Evolutionary conservation across 306 rosid species (phyloP), one percentile per base, ranked within the genome.

Genomic region (Lathyrus aphaca): DNA sequence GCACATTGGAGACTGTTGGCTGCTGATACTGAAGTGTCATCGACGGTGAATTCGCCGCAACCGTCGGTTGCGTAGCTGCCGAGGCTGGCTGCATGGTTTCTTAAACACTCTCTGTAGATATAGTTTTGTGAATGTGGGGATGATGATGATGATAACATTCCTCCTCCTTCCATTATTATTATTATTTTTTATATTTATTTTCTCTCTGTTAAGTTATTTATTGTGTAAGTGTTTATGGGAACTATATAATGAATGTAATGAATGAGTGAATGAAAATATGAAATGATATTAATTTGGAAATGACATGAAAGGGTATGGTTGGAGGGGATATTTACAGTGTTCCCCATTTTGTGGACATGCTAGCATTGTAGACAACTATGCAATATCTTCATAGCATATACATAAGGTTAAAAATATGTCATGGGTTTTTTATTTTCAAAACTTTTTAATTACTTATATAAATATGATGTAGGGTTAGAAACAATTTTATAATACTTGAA

Each of bases 61-160:
- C 97, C 97, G 37, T 91, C 96, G 17, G 96, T 91, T 71, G 97
- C 96, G 43, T 91, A 89, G 82, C 97, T 91, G 18, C 97, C 97
- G 0, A 91, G 88, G 45, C 81, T 91, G 59, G 97, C 97, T 81
- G 97, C 97, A 86, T 91, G 96, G 87, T 91, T 91, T 16, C 94
- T 76, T 43, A 89, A 48, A 13, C 97, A 91, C 77, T 91, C 96
- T 79, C 90, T 79, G 78, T 89, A 89, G 1, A 69, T 18, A 29
- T 69, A 82, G 9, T 44, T 61, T 56, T 56, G 73, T 4, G 62
- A 56, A 56, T 56, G 38, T 56, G 85, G 84, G 8, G 69, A 77
- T 14, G 67, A 15, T 38, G 67, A 38, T 56, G 43, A 12, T 43
- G 27, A 61, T 19, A 45, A 15, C 53, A 71, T 81, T 50, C 77